Evolutionary conservation across 169 alveolate genomes (phyloP), one percentile per base, ranked within the genome.

Genomic region (Toxoplasma gondii): DNA sequence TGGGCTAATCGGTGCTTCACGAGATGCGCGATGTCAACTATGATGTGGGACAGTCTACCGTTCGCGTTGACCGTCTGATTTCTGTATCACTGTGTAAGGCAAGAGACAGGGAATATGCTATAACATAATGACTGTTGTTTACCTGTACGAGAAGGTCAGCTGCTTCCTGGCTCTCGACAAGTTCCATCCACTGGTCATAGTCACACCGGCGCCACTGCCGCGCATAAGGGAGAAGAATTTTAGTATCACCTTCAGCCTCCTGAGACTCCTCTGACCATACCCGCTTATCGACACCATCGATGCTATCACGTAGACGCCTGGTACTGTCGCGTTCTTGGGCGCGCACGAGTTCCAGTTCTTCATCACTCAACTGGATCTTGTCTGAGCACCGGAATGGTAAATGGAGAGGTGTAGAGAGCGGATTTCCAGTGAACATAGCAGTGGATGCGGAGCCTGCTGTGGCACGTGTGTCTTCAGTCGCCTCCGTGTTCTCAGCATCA

Each of bases 111-210:
- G 78, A 64, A 19, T 19, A 29, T 7, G 34, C 0, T 19, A 7
- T 1, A 64, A 19, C 16, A 4, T 49, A 5, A 17, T 49, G 58
- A 1, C 58, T 12, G 58, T 17, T 49, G 58, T 49, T 49, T 78
- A 78, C 87, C 45, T 78, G 87, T 34, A 24, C 10, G 53, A 78
- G 27, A 19, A 78, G 39, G 41, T 22, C 87, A 19, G 0, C 31
- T 38, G 87, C 0, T 78, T 78, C 87, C 45, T 78, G 53, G 34
- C 87, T 34, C 4, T 78, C 87, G 45, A 78, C 31, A 34, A 78
- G 87, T 5, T 78, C 87, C 24, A n/a, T 34, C 87, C 87, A 78
- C 45, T 34, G 53, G 87, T 78, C 87, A 34, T 38, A 78, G 45
- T 19, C 45, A 78, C 87, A 78, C 22, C 31, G 45, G 7, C 44